Evolutionary conservation across 2,329 filamentous ascomycete genomes (phyloP).

Genomic region (Stemphylium beticola): DNA sequence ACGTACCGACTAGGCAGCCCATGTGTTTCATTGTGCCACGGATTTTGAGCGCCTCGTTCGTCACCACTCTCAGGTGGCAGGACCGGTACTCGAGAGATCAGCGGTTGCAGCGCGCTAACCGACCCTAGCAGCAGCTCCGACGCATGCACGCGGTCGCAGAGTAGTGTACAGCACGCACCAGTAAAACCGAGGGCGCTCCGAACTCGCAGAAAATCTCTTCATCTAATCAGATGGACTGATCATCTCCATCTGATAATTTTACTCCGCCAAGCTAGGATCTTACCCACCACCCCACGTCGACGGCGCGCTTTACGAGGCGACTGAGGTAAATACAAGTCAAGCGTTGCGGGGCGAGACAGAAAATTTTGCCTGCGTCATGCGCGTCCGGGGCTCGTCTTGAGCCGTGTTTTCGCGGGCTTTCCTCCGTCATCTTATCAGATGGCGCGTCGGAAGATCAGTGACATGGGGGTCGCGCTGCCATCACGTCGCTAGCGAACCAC

Average conservation of each 20-base stretch:
- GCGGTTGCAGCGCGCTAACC: constrained; percentile 26
- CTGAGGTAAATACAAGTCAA: constrained; percentile 19
- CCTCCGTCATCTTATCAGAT: constrained; percentile 41
- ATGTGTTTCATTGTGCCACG: background rate
- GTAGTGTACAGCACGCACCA: constrained; percentile 15
- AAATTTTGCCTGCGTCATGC: constrained; percentile 40
- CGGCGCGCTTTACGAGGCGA: constrained; percentile 9
- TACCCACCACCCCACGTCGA: constrained; percentile 29
- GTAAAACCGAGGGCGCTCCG: constrained; percentile 27
- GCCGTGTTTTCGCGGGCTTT: constrained; percentile 19
- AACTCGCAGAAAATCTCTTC: constrained; percentile 20
- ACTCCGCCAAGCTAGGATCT: constrained; percentile 20
- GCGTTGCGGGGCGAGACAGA: constrained; percentile 34
- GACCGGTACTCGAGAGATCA: constrained; percentile 26
- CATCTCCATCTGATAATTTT: constrained; percentile 39
- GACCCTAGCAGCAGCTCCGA: constrained; percentile 27
- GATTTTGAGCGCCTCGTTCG: constrained; percentile 29
- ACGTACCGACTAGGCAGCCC: background rate
- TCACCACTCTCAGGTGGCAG: constrained; percentile 25
- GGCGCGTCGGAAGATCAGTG: constrained; percentile 26
- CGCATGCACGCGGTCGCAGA: constrained; percentile 22
- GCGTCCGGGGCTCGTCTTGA: constrained; percentile 13
- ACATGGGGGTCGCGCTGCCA: constrained; percentile 9
- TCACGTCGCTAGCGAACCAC: constrained; percentile 20
- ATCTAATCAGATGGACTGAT: constrained; percentile 22